Percentiles rank a stretch among this genome's conserved stretches.
phyloP scores from a whole-genome alignment of 2,329 filamentous ascomycete species.

The Colletotrichum tropicicola region DNA sequence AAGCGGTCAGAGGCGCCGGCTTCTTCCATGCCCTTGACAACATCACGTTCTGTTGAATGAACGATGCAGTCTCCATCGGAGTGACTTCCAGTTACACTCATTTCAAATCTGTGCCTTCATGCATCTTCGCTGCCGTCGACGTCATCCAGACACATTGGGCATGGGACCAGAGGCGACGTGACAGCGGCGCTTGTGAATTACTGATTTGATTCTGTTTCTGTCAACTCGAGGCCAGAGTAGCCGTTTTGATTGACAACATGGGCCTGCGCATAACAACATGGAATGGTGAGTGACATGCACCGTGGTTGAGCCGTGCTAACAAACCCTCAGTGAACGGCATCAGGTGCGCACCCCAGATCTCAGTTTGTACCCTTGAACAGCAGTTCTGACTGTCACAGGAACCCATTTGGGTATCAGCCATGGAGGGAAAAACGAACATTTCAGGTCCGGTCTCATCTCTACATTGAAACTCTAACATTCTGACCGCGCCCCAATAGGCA shows the following conservation, averaged over 20 bases:
- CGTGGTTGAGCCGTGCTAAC: slow-evolving; percentile 33
- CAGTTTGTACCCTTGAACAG: background rate
- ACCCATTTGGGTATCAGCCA: slow-evolving; percentile 86
- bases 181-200: background rate
- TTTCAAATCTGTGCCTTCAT: background rate
- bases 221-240: too few species aligned
- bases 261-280: slow-evolving; percentile 84
- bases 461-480: background rate
- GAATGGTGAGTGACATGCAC: slow-evolving; percentile 69
- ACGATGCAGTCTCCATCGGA: background rate
- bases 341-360: slow-evolving; percentile 55
- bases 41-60: background rate
- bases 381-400: slow-evolving; percentile 54
- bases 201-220: background rate
- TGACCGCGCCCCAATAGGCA: slow-evolving; percentile 55
- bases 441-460: slow-evolving; percentile 55
- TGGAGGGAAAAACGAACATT: slow-evolving; percentile 79
- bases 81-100: background rate
- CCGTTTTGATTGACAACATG: slow-evolving; percentile 56
- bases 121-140: background rate
- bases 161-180: slow-evolving; percentile 4
- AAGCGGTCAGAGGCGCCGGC: too few species aligned
- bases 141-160: background rate
- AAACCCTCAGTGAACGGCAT: slow-evolving; percentile 76
- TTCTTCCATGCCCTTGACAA: too few species aligned